phyloP scores from a whole-genome alignment of 768 basidiomycete genomes.

The Cystobasidium onofrii region DNA sequence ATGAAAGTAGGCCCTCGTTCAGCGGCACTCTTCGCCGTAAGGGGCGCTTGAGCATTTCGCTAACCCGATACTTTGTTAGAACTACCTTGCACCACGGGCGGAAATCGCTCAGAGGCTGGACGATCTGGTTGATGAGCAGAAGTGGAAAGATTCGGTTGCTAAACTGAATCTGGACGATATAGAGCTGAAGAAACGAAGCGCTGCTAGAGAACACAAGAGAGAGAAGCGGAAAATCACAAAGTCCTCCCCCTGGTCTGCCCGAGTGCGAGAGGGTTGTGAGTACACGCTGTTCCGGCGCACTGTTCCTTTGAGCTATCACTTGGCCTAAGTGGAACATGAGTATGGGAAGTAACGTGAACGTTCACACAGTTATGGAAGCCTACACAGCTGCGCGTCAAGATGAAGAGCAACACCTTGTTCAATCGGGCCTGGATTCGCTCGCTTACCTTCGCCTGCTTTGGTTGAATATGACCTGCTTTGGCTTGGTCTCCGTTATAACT shows the following conservation, averaged over 20 bases:
- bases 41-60: too few species aligned
- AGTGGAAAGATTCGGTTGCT: neutral
- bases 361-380: neutral
- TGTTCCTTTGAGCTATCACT: too few species aligned
- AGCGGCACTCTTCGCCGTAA: neutral
- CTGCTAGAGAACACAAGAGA: neutral
- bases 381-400: neutral
- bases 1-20: neutral
- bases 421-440: constrained; percentile 18
- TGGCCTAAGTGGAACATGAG: too few species aligned
- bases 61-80: too few species aligned
- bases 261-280: neutral
- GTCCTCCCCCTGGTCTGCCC: neutral
- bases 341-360: neutral
- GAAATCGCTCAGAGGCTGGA: too few species aligned
- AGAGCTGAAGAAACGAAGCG: neutral
- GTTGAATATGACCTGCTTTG: constrained; percentile 4
- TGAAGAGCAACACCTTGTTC: constrained; percentile 8
- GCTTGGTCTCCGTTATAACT: neutral
- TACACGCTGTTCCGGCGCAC: neutral
- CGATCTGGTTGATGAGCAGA: neutral
- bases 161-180: neutral
- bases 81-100: neutral
- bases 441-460: constrained; percentile 17
- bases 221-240: neutral